Evolutionary conservation across 257 asterid genomes (phyloP).

Genomic region (Cynanchum wilfordii): DNA sequence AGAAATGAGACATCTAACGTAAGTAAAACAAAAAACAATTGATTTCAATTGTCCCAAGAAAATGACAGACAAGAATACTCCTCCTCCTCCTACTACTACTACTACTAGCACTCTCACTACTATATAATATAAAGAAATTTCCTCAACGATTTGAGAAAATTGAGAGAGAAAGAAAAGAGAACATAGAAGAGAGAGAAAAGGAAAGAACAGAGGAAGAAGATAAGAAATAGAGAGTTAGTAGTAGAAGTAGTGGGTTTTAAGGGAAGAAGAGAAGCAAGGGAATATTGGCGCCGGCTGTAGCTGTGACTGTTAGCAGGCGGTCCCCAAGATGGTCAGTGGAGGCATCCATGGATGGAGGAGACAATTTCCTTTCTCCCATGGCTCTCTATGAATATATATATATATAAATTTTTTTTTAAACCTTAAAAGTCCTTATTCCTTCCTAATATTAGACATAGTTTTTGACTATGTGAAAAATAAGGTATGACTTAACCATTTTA

Average conservation of each 20-base stretch:
- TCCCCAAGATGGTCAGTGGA: slow-evolving; percentile 8
- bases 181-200: not conserved
- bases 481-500: no score
- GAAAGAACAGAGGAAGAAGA: not conserved
- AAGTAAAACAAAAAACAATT: not conserved
- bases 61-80: not conserved
- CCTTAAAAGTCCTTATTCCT: no score
- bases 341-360: not conserved
- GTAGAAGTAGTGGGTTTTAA: slow-evolving; percentile 16
- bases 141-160: not conserved
- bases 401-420: not conserved
- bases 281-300: slow-evolving; percentile 48
- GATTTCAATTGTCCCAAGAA: not conserved
- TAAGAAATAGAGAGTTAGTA: slow-evolving; percentile 9
- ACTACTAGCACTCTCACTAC: no score
- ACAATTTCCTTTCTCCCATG: not conserved
- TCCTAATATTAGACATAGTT: no score
- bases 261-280: slow-evolving; percentile 29
- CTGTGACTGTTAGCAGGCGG: slow-evolving; percentile 26
- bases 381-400: not conserved
- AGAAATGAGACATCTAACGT: not conserved
- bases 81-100: no score
- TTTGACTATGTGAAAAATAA: no score
- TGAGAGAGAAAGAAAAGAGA: no score
- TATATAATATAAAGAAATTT: not conserved